Base-by-base conservation (phyloP, 192 early-diverging fungal genomes). In the Umbelopsis isabellina region DNA sequence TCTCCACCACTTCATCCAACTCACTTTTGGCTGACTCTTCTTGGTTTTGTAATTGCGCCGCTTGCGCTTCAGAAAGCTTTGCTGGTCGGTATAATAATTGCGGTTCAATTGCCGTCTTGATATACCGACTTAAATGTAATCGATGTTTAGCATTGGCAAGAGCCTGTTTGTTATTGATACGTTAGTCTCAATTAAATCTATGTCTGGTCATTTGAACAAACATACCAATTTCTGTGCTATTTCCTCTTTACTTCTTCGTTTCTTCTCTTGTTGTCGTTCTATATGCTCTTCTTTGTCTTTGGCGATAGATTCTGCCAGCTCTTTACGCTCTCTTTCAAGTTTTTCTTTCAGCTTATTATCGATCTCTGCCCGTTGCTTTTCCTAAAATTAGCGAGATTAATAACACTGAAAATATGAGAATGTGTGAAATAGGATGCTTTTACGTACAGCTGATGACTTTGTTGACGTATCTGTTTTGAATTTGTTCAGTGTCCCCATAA, bases 401-500 rank as follows among this genome's bases (percentile, higher is more conserved):
- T 65, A 23, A 25, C 12, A 13, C 12, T 61, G 13, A 3, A 35
- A 8, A 61, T 0, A 73, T 44, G 20, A 41, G 27, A 3, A 30
- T n/a, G 13, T 25, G 35, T 20, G 8, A 22, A 23, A 68, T 2
- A 20, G 20, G 37, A n/a, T 13, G 10, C 20, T 13, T 13, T 3
- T n/a, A 70, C 76, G 58, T 79, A 84, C 84, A 12, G 81, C 81
- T 55, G 87, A 80, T 13, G 65, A 69, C 35, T 78, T 87, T 46
- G 83, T 69, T 64, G 66, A 69, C 22, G 67, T 78, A 11, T 83
- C 79, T 41, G 77, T 74, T 71, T 87, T 87, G 68, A 87, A 87
- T 70, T 87, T 86, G 4, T 74, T 81, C 2, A 87, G 69, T 2
- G 85, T 87, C 20, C 83, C 85, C 51, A 87, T 49, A 12, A 87